Evolutionary conservation across 2,329 filamentous ascomycete genomes (phyloP).

Genomic region (Hypoxylon sp.): DNA sequence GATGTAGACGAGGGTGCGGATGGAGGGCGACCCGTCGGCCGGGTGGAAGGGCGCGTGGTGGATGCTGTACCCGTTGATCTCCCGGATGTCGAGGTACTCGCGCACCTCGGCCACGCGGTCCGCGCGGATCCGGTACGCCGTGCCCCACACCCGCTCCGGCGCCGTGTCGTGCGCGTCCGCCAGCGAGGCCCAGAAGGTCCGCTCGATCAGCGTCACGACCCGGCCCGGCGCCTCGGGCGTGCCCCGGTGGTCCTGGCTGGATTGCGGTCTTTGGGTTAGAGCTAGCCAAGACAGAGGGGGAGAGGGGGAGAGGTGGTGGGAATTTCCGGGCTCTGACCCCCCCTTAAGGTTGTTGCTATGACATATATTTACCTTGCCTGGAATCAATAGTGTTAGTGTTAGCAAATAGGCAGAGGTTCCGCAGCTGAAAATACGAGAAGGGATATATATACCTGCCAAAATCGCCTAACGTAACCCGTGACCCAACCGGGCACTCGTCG

Average conservation of each 20-base stretch:
- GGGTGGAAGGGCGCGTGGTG: slow-evolving; percentile 88
- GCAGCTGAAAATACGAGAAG: neutral
- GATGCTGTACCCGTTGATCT: slow-evolving; percentile 97
- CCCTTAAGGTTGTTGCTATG: neutral
- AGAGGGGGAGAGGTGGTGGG: neutral
- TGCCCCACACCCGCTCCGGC: slow-evolving; percentile 82
- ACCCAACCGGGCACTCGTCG: slow-evolving; percentile 88
- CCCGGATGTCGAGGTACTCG: slow-evolving; percentile 90
- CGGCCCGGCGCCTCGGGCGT: slow-evolving; percentile 87
- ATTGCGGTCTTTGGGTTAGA: slow-evolving; percentile 15
- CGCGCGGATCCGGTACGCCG: slow-evolving; percentile 83
- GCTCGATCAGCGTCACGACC: slow-evolving; percentile 91
- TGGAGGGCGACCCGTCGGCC: slow-evolving; percentile 49
- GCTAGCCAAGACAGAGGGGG: slow-evolving; percentile 13
- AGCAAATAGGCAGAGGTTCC: neutral
- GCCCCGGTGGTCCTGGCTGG: slow-evolving; percentile 91
- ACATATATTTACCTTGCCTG: slow-evolving; percentile 38
- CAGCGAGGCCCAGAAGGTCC: slow-evolving; percentile 81
- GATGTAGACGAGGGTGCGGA: slow-evolving; percentile 83
- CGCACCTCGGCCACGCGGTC: slow-evolving; percentile 80
- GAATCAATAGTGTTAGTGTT: slow-evolving; percentile 15
- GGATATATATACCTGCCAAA: slow-evolving; percentile 83
- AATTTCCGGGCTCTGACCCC: neutral
- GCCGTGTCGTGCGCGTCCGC: slow-evolving; percentile 70
- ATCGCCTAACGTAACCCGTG: slow-evolving; percentile 89